A percentile compares a stretch with the other conserved stretches of the same genome.
phyloP scores from a whole-genome alignment of 805 yeast species.

The Lachancea cidri region DNA sequence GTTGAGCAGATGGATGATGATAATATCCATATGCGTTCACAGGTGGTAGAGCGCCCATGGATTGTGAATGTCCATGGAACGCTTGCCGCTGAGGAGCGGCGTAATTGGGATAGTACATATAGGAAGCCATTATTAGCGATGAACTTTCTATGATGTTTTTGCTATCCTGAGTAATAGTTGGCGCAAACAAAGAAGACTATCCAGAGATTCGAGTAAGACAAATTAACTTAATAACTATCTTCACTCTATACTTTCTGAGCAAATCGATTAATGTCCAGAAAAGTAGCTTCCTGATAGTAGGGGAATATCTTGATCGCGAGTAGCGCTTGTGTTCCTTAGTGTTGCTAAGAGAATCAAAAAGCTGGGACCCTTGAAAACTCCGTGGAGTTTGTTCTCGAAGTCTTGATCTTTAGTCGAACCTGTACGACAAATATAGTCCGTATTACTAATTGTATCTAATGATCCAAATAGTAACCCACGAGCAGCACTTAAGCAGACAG shows the following conservation, averaged over 20 bases:
- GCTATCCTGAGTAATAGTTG: not conserved
- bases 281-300: constrained; percentile 6
- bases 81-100: constrained; percentile 10
- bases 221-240: constrained; percentile 33
- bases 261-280: not conserved
- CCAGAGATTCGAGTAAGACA: constrained; percentile 20
- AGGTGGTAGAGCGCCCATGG: constrained; percentile 9
- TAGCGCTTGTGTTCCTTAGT: not conserved
- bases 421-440: constrained; percentile 4
- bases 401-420: constrained; percentile 2
- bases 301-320: not conserved
- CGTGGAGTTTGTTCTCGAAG: not conserved
- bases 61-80: constrained; percentile 10
- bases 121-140: constrained; percentile 9
- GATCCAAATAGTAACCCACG: constrained; percentile 4
- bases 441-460: constrained; percentile 4
- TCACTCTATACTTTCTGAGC: constrained; percentile 9
- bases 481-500: constrained; percentile 12
- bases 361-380: not conserved
- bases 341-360: not conserved
- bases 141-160: not conserved
- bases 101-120: constrained; percentile 12
- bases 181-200: constrained; percentile 1
- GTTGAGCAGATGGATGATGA: constrained; percentile 17
- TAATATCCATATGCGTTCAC: constrained; percentile 16